Evolutionary conservation across 257 asterid genomes (phyloP).

Genomic region (Solanum stenotomum): DNA sequence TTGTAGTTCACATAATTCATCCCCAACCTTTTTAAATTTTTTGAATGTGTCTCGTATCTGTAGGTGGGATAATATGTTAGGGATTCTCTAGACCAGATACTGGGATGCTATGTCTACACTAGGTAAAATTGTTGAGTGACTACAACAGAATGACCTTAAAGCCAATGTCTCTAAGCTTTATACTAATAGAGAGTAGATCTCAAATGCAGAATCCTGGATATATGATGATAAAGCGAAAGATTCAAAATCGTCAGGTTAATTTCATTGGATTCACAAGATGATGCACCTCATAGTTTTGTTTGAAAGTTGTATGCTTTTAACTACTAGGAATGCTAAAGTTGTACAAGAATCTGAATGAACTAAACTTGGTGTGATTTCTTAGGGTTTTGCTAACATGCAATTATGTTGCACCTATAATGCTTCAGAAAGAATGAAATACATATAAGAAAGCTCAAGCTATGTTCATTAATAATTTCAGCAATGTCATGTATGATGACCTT

Average conservation of each 20-base stretch:
- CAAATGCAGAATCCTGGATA: constrained; percentile 41
- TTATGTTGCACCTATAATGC: background rate
- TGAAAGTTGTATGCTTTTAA: background rate
- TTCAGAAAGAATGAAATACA: background rate
- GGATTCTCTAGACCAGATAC: background rate
- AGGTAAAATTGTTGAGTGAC: background rate
- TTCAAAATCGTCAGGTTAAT: constrained; percentile 77
- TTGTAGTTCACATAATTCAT: no score
- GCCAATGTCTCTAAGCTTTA: background rate
- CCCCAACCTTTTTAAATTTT: no score
- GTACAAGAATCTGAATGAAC: background rate
- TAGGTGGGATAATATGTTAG: background rate
- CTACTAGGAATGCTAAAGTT: background rate
- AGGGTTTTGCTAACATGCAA: background rate
- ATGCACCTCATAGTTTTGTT: background rate
- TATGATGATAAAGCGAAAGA: constrained; percentile 84
- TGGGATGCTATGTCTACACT: background rate
- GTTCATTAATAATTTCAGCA: background rate
- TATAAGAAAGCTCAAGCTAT: background rate
- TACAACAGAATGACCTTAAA: background rate
- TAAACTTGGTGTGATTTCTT: background rate
- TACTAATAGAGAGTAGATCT: background rate
- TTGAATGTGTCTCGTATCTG: background rate
- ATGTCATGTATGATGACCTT: background rate
- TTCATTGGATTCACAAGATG: background rate